phyloP scores from a whole-genome alignment of 371 early-diverging fungal genomes.

The Fennellomyces sp. region DNA sequence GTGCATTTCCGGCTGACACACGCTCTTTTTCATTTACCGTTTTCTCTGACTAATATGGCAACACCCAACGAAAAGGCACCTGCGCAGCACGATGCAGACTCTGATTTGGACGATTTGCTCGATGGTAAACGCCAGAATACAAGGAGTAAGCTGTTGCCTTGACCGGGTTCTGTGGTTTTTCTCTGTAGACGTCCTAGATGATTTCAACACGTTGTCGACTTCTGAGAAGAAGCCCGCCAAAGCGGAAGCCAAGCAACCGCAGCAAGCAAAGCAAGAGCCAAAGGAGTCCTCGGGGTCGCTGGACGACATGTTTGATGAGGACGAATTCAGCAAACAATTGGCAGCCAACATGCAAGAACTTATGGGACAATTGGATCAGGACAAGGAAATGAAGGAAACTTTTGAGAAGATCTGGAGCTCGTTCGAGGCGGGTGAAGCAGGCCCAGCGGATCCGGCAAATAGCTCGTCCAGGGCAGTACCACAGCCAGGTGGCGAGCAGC shows the following conservation, averaged over 20 bases:
- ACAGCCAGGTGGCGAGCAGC: constrained; percentile 4
- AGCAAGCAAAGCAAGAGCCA: constrained; percentile 12
- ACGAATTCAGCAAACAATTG: constrained; percentile 79
- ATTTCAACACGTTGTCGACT: constrained; percentile 34
- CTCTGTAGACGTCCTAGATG: constrained; percentile 61
- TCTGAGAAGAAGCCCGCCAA: constrained; percentile 8
- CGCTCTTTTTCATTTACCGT: background rate
- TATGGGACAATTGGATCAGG: constrained; percentile 60
- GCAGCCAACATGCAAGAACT: constrained; percentile 79
- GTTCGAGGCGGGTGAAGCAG: constrained; percentile 37
- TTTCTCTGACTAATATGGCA: constrained; percentile 5
- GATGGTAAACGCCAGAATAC: constrained; percentile 59
- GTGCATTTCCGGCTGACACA: background rate
- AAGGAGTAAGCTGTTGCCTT: background rate
- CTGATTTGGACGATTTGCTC: constrained; percentile 68
- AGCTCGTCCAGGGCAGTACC: background rate
- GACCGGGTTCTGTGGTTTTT: background rate
- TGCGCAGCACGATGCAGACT: constrained; percentile 38
- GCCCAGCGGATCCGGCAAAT: constrained; percentile 29
- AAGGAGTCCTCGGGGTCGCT: constrained; percentile 21
- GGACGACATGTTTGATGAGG: constrained; percentile 56
- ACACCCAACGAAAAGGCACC: constrained; percentile 9
- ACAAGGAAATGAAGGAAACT: constrained; percentile 59
- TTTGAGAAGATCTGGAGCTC: constrained; percentile 67
- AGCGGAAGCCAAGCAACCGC: constrained; percentile 9